A percentile compares a stretch with the other conserved stretches of the same genome.
These are phyloP conservation scores for Chernovozyma aurita DNA, from an alignment of 1,139 yeast genomes.

Conservation along the genomic window DNA sequence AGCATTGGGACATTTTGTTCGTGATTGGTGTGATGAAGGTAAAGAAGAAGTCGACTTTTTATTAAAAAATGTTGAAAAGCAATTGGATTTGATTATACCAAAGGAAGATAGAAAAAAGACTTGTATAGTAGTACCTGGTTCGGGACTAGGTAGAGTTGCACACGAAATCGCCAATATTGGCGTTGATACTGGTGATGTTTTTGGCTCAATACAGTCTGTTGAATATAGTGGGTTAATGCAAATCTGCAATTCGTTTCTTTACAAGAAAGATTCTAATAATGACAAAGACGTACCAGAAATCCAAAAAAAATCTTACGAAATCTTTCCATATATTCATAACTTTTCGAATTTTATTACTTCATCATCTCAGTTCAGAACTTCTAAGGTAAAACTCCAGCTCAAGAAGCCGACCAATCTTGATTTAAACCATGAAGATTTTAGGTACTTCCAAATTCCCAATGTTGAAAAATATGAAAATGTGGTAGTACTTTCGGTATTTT, in stretches of 20 bases:
- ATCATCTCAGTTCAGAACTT: constrained; percentile 50
- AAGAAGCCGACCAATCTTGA: constrained; percentile 43
- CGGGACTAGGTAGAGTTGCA: constrained; percentile 72
- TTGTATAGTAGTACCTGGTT: constrained; percentile 66
- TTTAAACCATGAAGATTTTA: constrained; percentile 64
- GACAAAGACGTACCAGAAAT: background rate
- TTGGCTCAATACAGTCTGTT: constrained; percentile 55
- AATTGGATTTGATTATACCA: constrained; percentile 26
- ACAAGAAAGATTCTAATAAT: constrained; percentile 17
- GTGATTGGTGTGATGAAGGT: constrained; percentile 63
- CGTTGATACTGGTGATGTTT: constrained; percentile 10
- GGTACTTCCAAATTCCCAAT: constrained; percentile 36
- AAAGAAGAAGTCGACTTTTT: constrained; percentile 49
- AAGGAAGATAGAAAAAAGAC: constrained; percentile 27
- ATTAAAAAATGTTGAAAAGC: constrained; percentile 39
- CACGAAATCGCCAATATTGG: constrained; percentile 49
- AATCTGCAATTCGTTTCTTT: constrained; percentile 54
- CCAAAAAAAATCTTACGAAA: constrained; percentile 11
- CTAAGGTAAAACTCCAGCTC: constrained; percentile 28
- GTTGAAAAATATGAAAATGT: constrained; percentile 37
- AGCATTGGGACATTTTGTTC: constrained; percentile 62
- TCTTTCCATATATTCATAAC: constrained; percentile 68
- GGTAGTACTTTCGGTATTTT: constrained; percentile 67
- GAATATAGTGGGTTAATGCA: constrained; percentile 75
- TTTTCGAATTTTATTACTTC: constrained; percentile 61